Evolutionary conservation across 75 land plant genomes (phyloP).

Genomic region (Pinus tabuliformis): DNA sequence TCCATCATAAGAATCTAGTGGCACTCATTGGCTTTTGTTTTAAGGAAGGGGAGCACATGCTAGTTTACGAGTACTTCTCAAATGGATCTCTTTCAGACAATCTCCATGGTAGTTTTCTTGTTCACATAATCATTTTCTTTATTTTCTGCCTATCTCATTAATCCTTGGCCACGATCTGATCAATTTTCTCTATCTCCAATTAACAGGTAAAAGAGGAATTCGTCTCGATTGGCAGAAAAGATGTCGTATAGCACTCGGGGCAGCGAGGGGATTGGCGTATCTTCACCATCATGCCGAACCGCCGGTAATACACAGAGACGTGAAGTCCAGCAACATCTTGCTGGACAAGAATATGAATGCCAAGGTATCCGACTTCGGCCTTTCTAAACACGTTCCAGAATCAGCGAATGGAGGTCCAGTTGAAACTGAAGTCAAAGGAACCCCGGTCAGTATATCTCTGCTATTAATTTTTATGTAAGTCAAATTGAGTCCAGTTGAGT

Average conservation of each 20-base stretch:
- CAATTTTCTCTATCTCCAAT: background rate
- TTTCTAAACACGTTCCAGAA: constrained; percentile 41
- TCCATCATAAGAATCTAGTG: constrained; percentile 87
- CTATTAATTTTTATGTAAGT: too few species aligned
- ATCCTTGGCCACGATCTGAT: background rate
- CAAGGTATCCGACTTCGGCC: constrained; percentile 66
- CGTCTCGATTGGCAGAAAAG: constrained; percentile 72
- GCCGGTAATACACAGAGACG: constrained; percentile 69
- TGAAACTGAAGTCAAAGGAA: constrained; percentile 82
- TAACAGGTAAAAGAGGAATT: constrained; percentile 49
- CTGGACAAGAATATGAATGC: constrained; percentile 49
- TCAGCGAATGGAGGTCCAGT: constrained; percentile 36
- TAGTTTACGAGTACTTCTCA: constrained; percentile 75
- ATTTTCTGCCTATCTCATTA: background rate
- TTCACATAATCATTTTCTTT: too few species aligned
- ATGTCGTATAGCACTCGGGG: constrained; percentile 50
- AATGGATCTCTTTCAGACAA: constrained; percentile 71
- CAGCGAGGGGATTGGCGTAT: constrained; percentile 76
- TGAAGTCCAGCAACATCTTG: constrained; percentile 68
- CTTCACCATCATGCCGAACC: too few species aligned
- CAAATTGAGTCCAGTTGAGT: too few species aligned
- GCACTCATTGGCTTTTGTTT: constrained; percentile 78
- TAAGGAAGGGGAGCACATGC: constrained; percentile 77
- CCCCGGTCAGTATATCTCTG: constrained; percentile 37
- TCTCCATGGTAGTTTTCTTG: background rate